phyloP scores from a whole-genome alignment of 352 stramenopile species.

The Globisporangium paddicum region DNA sequence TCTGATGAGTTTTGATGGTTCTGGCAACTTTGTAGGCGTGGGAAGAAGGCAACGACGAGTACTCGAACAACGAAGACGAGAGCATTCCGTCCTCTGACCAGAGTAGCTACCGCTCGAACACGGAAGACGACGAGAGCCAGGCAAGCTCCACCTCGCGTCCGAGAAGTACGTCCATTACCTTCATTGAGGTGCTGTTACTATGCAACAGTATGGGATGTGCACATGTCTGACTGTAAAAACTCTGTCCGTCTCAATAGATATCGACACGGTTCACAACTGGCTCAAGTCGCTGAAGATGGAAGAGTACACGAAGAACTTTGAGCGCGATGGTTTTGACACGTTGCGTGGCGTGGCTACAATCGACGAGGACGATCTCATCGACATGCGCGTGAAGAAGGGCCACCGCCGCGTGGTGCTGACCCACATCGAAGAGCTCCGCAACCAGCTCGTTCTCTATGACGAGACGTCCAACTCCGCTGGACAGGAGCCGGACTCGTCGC shows the following conservation, averaged over 20 bases:
- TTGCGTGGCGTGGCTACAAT: constrained; percentile 81
- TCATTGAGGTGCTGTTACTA: too few relatives aligned
- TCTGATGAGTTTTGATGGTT: not conserved
- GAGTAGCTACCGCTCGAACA: constrained; percentile 14
- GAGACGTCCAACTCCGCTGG: constrained; percentile 48
- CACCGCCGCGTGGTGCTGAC: constrained; percentile 80
- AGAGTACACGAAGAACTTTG: constrained; percentile 85
- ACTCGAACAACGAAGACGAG: constrained; percentile 64
- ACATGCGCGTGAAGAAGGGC: constrained; percentile 88
- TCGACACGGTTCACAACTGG: constrained; percentile 79
- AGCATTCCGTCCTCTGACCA: constrained; percentile 14
- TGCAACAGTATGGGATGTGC: too few relatives aligned
- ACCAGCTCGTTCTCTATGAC: constrained; percentile 58
- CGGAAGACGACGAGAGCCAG: constrained; percentile 41
- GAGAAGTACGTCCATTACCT: constrained; percentile 58
- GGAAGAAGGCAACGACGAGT: constrained; percentile 89
- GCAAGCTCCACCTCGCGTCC: constrained; percentile 22
- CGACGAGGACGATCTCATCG: constrained; percentile 82
- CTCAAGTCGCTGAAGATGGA: constrained; percentile 86
- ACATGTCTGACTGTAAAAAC: too few relatives aligned
- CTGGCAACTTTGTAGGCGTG: constrained; percentile 34
- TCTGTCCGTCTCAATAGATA: constrained; percentile 32
- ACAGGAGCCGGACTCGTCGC: constrained; percentile 62
- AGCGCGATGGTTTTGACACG: constrained; percentile 86
- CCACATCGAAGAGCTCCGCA: constrained; percentile 81